A percentile compares a stretch with the other conserved stretches of the same genome.
phyloP scores from a whole-genome alignment of 2,329 filamentous ascomycete species.

The Daldinia sp. region DNA sequence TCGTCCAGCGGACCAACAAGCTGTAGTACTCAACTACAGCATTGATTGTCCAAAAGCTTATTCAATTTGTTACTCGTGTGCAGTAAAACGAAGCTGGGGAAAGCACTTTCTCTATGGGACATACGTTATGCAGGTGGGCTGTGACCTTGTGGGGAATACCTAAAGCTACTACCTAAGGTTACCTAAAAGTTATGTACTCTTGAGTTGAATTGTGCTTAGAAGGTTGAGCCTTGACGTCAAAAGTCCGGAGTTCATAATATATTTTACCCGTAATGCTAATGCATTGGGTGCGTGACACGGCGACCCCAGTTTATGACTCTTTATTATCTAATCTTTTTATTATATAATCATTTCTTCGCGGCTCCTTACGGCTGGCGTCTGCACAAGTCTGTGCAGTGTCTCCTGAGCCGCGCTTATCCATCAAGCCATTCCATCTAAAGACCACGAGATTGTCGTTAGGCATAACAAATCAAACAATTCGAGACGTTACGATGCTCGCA shows the following conservation, averaged over 20 bases:
- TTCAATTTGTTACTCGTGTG: background rate
- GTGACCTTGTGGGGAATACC: conserved; percentile 20
- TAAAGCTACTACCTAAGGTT: conserved; percentile 12
- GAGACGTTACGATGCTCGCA: background rate
- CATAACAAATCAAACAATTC: background rate
- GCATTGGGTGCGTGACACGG: conserved; percentile 26
- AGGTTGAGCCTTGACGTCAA: conserved; percentile 31
- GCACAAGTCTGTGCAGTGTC: background rate
- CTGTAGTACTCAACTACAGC: background rate
- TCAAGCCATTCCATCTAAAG: conserved; percentile 25
- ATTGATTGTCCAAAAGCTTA: background rate
- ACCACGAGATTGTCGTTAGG: conserved; percentile 31
- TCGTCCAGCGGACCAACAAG: background rate
- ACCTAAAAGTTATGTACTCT: no score
- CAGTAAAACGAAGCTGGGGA: conserved; percentile 6
- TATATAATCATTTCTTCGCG: conserved; percentile 3
- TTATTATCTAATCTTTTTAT: conserved; percentile 11
- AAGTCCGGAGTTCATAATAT: conserved; percentile 1
- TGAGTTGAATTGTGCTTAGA: conserved; percentile 3
- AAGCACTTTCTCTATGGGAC: background rate
- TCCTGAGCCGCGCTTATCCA: conserved; percentile 30
- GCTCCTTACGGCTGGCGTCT: background rate
- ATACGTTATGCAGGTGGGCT: conserved; percentile 9
- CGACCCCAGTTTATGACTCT: background rate
- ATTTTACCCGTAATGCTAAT: background rate